Evolutionary conservation across 371 early-diverging fungal species (phyloP).

Genomic region (Thermomucor indicae-seudaticae): DNA sequence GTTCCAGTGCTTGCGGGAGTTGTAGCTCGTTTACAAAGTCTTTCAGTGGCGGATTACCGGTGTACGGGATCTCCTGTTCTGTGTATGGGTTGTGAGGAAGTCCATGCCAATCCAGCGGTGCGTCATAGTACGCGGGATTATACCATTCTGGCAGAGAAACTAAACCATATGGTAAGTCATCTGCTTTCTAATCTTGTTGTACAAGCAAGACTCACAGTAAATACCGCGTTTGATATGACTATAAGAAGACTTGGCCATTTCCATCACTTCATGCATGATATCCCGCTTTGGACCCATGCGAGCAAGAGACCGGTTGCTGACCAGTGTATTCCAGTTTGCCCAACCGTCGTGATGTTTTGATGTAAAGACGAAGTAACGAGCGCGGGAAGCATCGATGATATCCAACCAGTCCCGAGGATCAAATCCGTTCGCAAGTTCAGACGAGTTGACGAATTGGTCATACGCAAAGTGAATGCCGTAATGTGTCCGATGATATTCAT

Average conservation of each 20-base stretch:
- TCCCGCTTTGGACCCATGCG: conserved; percentile 17
- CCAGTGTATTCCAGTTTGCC: conserved; percentile 25
- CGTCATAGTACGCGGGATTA: conserved; percentile 22
- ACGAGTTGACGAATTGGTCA: conserved; percentile 20
- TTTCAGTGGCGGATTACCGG: conserved; percentile 6
- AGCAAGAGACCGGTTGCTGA: conserved; percentile 19
- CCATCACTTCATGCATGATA: conserved; percentile 23
- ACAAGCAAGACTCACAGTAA: conserved; percentile 17
- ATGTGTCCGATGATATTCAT: conserved; percentile 16
- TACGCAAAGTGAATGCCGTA: conserved; percentile 25
- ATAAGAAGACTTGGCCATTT: conserved; percentile 12
- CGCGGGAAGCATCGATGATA: conserved; percentile 15
- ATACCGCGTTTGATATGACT: conserved; percentile 23
- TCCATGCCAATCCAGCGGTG: conserved; percentile 17
- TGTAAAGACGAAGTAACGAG: conserved; percentile 35
- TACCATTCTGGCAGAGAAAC: conserved; percentile 41
- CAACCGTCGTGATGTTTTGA: conserved; percentile 37
- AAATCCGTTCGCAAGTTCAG: background rate
- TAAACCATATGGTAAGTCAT: background rate
- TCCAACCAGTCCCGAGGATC: conserved; percentile 26
- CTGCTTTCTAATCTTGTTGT: background rate
- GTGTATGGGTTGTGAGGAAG: conserved; percentile 29
- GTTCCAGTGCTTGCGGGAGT: conserved; percentile 27
- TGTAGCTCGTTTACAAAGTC: conserved; percentile 34
- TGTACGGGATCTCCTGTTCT: conserved; percentile 12